Evolutionary conservation across 192 early-diverging fungal species (phyloP).

Genomic region (Hyaloraphidium curvatum): DNA sequence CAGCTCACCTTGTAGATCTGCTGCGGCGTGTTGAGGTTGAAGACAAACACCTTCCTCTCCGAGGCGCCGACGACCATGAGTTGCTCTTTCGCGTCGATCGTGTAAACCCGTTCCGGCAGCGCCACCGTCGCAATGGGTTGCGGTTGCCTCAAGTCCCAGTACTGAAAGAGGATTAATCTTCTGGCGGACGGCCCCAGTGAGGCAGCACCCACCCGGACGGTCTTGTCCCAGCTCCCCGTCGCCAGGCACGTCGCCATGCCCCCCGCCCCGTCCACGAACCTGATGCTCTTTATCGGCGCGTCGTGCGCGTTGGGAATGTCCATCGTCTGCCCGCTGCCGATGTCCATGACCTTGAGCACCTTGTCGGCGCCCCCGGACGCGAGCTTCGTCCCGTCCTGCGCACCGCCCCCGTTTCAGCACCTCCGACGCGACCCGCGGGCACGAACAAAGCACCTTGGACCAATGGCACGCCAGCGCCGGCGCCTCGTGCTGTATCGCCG

Average conservation of each 20-base stretch:
- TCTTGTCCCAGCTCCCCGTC: constrained; percentile 94
- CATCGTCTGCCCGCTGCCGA: constrained; percentile 53
- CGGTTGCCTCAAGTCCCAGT: constrained; percentile 78
- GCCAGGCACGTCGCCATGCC: constrained; percentile 41
- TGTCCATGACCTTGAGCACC: constrained; percentile 63
- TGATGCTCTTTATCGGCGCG: constrained; percentile 61
- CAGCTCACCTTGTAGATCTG: constrained; percentile 43
- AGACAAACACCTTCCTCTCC: constrained; percentile 62
- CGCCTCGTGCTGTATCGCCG: constrained; percentile 56
- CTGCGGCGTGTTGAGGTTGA: constrained; percentile 60
- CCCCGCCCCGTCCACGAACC: constrained; percentile 46
- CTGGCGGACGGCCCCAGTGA: too few relatives aligned
- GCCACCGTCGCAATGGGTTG: constrained; percentile 48
- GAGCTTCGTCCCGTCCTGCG: constrained; percentile 72
- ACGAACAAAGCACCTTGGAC: constrained; percentile 39
- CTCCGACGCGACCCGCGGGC: not conserved
- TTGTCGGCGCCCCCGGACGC: constrained; percentile 84
- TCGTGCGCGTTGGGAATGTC: constrained; percentile 74
- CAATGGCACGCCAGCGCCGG: constrained; percentile 68
- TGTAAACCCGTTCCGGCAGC: constrained; percentile 74
- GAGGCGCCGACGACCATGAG: constrained; percentile 85
- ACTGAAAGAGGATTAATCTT: too few relatives aligned
- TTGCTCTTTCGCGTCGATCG: constrained; percentile 64
- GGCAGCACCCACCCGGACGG: constrained; percentile 30
- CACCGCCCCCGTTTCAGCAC: not conserved